These are phyloP conservation scores for Hemileccinum rubropunctum DNA, from an alignment of 768 basidiomycete species.

Conservation along the genomic window DNA sequence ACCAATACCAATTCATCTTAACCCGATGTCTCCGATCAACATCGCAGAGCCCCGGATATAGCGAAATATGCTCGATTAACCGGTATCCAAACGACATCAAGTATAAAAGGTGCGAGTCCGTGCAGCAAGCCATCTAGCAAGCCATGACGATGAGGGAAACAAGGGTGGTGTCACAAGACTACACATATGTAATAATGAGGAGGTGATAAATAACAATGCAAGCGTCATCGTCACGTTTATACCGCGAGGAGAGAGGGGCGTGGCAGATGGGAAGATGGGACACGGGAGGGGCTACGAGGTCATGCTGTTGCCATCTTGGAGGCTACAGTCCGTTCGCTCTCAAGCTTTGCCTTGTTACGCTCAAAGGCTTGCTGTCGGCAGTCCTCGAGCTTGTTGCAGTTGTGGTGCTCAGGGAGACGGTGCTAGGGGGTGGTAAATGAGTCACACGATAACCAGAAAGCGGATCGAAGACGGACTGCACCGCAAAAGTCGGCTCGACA, in stretches of 20 bases:
- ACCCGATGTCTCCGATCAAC: too few species aligned
- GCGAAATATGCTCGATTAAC: slow-evolving; percentile 15
- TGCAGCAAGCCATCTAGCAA: slow-evolving; percentile 13
- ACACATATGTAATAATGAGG: slow-evolving; percentile 17
- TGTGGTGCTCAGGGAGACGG: slow-evolving; percentile 86
- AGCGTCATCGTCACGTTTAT: slow-evolving; percentile 19
- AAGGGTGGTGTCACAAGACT: slow-evolving; percentile 6
- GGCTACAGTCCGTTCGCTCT: slow-evolving; percentile 84
- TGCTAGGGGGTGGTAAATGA: slow-evolving; percentile 48
- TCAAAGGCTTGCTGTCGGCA: slow-evolving; percentile 88
- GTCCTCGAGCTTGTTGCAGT: slow-evolving; percentile 77
- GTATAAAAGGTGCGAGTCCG: not conserved
- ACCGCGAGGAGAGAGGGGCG: slow-evolving; percentile 13
- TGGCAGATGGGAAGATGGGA: slow-evolving; percentile 2
- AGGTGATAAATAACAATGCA: slow-evolving; percentile 28
- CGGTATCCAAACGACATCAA: slow-evolving; percentile 15
- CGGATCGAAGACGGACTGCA: slow-evolving; percentile 46
- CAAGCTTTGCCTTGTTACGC: slow-evolving; percentile 82
- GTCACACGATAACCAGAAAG: not conserved
- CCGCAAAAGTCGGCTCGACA: slow-evolving; percentile 79
- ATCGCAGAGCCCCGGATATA: too few species aligned
- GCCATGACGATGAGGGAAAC: slow-evolving; percentile 3
- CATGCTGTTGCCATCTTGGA: slow-evolving; percentile 83
- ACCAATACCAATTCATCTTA: too few species aligned
- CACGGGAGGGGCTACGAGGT: slow-evolving; percentile 5